phyloP scores from a whole-genome alignment of 2,329 filamentous ascomycete genomes.

The Apiospora marii region DNA sequence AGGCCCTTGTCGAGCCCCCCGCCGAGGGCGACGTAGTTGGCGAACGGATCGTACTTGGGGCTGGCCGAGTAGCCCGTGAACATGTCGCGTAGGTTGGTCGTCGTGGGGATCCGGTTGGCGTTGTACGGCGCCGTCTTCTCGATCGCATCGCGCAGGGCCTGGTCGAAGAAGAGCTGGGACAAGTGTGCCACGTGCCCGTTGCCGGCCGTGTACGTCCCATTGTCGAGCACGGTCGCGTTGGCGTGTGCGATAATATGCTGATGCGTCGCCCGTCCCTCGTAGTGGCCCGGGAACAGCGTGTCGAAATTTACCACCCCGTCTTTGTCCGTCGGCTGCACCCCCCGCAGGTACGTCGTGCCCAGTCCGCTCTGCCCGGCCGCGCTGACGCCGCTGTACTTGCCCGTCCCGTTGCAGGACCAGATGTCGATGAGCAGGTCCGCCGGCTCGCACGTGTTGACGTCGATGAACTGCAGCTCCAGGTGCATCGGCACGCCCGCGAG shows the following conservation, averaged over 20 bases:
- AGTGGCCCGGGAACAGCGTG: constrained; percentile 55
- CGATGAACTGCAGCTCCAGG: constrained; percentile 54
- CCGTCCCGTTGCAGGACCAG: constrained; percentile 56
- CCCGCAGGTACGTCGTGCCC: constrained; percentile 55
- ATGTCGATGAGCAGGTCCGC: constrained; percentile 50
- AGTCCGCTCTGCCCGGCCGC: constrained; percentile 42
- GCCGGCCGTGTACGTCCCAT: constrained; percentile 44
- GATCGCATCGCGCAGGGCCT: constrained; percentile 46
- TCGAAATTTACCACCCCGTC: constrained; percentile 58
- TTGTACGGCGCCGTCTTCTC: constrained; percentile 48
- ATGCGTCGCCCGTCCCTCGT: constrained; percentile 49
- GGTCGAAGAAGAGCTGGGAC: constrained; percentile 52
- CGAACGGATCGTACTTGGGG: constrained; percentile 53
- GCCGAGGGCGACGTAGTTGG: constrained; percentile 52
- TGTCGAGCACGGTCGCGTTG: constrained; percentile 43
- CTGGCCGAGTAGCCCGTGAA: constrained; percentile 43
- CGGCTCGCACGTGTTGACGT: constrained; percentile 53
- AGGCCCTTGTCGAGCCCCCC: constrained; percentile 34
- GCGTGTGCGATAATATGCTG: constrained; percentile 51
- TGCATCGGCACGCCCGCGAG: constrained; percentile 50
- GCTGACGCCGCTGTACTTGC: constrained; percentile 50
- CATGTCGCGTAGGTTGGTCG: constrained; percentile 38
- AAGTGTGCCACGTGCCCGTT: constrained; percentile 50
- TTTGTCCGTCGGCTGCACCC: constrained; percentile 53
- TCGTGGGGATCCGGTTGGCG: constrained; percentile 44